phyloP scores from a whole-genome alignment of 2,329 filamentous ascomycete genomes.

The Ascochyta viciae-villosae region DNA sequence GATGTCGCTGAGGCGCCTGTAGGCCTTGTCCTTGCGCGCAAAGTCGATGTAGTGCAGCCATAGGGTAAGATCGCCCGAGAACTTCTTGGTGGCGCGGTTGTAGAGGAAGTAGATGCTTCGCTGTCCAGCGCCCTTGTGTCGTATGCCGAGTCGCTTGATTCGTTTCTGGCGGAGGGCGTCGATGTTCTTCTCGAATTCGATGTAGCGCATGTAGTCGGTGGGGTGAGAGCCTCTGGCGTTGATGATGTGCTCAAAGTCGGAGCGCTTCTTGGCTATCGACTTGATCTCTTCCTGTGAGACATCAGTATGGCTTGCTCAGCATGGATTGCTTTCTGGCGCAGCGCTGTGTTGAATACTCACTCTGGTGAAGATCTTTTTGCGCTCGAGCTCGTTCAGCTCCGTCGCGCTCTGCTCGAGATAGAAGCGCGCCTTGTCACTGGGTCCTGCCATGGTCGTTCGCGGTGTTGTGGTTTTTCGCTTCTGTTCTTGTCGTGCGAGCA shows the following conservation, averaged over 20 bases:
- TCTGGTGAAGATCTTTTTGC: conserved; percentile 88
- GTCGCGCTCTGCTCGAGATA: conserved; percentile 92
- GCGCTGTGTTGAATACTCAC: conserved; percentile 53
- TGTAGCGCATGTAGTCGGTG: conserved; percentile 83
- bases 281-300: conserved; percentile 78
- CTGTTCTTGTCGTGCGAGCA: no score
- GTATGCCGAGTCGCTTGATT: conserved; percentile 80
- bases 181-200: conserved; percentile 70
- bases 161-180: conserved; percentile 83
- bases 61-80: conserved; percentile 78
- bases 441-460: conserved; percentile 70
- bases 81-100: conserved; percentile 83
- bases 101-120: conserved; percentile 88
- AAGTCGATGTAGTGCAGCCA: conserved; percentile 94
- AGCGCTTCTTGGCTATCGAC: conserved; percentile 86
- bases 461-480: conserved; percentile 12
- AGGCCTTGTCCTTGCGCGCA: conserved; percentile 69
- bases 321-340: background rate
- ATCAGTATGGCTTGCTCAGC: conserved; percentile 9
- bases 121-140: conserved; percentile 73
- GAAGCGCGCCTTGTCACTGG: conserved; percentile 93
- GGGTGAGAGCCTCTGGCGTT: conserved; percentile 77
- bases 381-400: conserved; percentile 89
- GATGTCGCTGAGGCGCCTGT: conserved; percentile 66
- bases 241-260: conserved; percentile 90